Conservation (phyloP, 1,284 basidiomycete species). For the Blastosporella zonata region DNA sequence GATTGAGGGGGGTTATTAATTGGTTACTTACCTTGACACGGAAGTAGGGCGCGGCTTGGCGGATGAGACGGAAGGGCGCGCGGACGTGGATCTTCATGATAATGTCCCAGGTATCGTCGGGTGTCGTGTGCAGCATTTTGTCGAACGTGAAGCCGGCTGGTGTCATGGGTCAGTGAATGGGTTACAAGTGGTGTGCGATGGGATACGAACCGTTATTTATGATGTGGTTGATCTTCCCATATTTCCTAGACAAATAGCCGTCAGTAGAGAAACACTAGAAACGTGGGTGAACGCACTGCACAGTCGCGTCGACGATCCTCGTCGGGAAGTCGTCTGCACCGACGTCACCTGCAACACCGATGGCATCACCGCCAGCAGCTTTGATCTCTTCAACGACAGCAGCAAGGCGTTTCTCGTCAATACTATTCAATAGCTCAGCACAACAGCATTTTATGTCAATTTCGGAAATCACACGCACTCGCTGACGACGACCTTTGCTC, state of each 20-base stretch:
- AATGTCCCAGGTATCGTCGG: constrained; percentile 79
- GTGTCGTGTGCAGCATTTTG: constrained; percentile 85
- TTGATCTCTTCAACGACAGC: constrained; percentile 75
- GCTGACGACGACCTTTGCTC: constrained; percentile 82
- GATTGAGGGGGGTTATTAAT: constrained; percentile 8
- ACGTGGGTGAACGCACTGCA: constrained; percentile 49
- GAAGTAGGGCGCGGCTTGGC: constrained; percentile 83
- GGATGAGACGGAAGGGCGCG: constrained; percentile 82
- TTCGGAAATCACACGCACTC: constrained; percentile 49
- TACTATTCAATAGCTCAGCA: constrained; percentile 35
- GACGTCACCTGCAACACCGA: constrained; percentile 74
- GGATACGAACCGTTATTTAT: constrained; percentile 72
- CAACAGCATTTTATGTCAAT: neutral
- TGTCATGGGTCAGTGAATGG: neutral
- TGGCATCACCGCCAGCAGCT: constrained; percentile 67
- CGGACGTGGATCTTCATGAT: constrained; percentile 82
- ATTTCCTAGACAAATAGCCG: constrained; percentile 49
- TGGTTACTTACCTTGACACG: constrained; percentile 82
- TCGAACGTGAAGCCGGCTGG: constrained; percentile 84
- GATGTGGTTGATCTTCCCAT: constrained; percentile 83
- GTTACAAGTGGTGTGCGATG: neutral
- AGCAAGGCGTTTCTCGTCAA: constrained; percentile 64
- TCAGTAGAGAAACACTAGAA: constrained; percentile 1
- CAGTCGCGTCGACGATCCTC: constrained; percentile 72
- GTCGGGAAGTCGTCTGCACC: constrained; percentile 81